These are phyloP conservation scores for Cylindrotheca closterium DNA, from an alignment of 108 stramenopile species.

Conservation along the genomic window DNA sequence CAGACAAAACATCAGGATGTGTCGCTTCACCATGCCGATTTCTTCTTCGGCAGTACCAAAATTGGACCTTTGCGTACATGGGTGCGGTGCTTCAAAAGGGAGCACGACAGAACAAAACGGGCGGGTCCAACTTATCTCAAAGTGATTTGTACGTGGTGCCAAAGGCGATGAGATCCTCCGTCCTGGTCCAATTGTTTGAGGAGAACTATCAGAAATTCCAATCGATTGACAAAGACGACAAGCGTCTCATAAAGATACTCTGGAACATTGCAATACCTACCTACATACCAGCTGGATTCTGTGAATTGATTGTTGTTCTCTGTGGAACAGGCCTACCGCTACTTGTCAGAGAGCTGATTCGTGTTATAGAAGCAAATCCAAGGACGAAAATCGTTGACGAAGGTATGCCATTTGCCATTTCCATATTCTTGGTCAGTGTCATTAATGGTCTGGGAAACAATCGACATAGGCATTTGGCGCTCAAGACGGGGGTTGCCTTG, in stretches of 20 bases:
- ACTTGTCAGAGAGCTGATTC: conserved; percentile 64
- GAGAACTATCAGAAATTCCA: conserved; percentile 7
- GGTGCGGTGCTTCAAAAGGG: conserved; percentile 43
- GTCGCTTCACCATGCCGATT: not conserved
- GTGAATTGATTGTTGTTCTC: conserved; percentile 62
- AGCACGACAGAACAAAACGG: conserved; percentile 15
- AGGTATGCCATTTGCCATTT: conserved; percentile 51
- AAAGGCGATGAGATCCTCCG: conserved; percentile 31
- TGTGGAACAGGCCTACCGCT: conserved; percentile 71
- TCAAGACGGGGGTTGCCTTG: conserved; percentile 60
- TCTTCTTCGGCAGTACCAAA: not conserved
- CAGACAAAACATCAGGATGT: not conserved
- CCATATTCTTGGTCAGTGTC: conserved; percentile 40
- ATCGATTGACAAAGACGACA: not conserved
- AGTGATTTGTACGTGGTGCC: conserved; percentile 62
- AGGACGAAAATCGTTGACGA: conserved; percentile 6
- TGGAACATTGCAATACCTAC: conserved; percentile 52
- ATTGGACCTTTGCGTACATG: conserved; percentile 68
- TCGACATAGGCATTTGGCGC: conserved; percentile 68
- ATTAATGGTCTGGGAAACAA: conserved; percentile 64
- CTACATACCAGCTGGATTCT: conserved; percentile 73
- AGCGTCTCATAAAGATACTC: conserved; percentile 38
- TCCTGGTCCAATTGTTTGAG: conserved; percentile 28
- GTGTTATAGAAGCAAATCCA: conserved; percentile 54
- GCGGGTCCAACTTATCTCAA: conserved; percentile 27